Percentiles rank a stretch among this genome's conserved stretches.
These are phyloP conservation scores for Hydnum rufescens DNA, from an alignment of 768 basidiomycete genomes.

Conservation along the genomic window DNA sequence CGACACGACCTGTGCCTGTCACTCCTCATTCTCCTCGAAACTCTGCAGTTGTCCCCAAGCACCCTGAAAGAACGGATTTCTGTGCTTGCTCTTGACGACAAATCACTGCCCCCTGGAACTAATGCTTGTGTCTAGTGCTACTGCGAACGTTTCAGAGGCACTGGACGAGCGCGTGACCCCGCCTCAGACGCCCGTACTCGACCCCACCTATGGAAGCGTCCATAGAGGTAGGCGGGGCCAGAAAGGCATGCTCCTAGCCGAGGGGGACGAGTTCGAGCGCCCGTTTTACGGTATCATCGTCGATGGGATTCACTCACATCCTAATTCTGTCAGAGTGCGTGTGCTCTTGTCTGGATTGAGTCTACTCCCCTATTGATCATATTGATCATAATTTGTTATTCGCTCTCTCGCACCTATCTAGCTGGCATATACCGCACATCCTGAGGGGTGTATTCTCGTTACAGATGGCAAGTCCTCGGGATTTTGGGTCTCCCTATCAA, in stretches of 20 bases:
- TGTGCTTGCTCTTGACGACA: no score
- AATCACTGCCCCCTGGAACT: no score
- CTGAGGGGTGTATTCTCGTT: slow-evolving; percentile 72
- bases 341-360: not conserved
- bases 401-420: slow-evolving; percentile 15
- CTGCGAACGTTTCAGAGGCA: slow-evolving; percentile 28
- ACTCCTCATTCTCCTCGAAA: no score
- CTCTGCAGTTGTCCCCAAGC: no score
- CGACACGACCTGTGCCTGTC: not conserved
- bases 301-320: slow-evolving; percentile 81
- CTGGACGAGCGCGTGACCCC: slow-evolving; percentile 39
- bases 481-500: not conserved
- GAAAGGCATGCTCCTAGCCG: slow-evolving; percentile 6
- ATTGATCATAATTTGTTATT: not conserved
- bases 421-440: slow-evolving; percentile 68
- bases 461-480: slow-evolving; percentile 48
- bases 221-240: slow-evolving; percentile 17
- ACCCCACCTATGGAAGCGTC: not conserved
- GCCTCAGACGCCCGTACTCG: slow-evolving; percentile 29
- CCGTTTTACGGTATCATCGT: slow-evolving; percentile 83
- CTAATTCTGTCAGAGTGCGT: slow-evolving; percentile 68
- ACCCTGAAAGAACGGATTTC: no score
- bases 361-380: not conserved
- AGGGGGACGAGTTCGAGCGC: slow-evolving; percentile 26
- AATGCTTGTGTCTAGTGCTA: slow-evolving; percentile 13